Percentiles rank a stretch among this genome's conserved stretches.
Conservation (phyloP, 2,329 filamentous ascomycete species). For the Monosporascus ibericus region DNA sequence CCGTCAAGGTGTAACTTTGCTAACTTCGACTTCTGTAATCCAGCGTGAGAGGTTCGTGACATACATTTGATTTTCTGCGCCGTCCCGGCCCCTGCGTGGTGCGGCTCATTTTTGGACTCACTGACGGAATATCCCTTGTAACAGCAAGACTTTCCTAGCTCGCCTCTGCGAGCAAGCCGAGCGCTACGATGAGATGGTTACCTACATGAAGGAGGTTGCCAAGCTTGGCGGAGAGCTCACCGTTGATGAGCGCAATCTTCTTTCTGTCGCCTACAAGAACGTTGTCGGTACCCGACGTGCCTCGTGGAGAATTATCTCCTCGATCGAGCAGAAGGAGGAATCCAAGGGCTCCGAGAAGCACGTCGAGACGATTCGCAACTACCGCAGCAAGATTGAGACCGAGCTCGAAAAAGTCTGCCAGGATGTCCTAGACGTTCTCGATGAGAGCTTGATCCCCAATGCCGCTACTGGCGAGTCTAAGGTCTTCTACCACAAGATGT, state of each 20-base stretch:
- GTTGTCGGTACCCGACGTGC: conserved; percentile 96
- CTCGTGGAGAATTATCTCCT: conserved; percentile 98
- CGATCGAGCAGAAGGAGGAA: conserved; percentile 99
- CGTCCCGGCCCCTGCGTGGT: conserved; percentile 2
- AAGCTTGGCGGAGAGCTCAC: conserved; percentile 76
- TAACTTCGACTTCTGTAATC: conserved; percentile 24
- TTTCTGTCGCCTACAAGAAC: conserved; percentile 99
- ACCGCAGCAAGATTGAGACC: conserved; percentile 96
- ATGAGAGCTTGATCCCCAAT: conserved; percentile 89
- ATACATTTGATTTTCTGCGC: conserved; percentile 6
- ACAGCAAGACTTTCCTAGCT: conserved; percentile 98
- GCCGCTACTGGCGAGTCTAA: conserved; percentile 96
- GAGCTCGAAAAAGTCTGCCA: conserved; percentile 98
- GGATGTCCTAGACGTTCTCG: conserved; percentile 92
- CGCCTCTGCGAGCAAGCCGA: conserved; percentile 99
- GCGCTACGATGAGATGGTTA: conserved; percentile 99
- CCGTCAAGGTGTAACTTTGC: conserved; percentile 11
- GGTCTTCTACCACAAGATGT: conserved; percentile 99
- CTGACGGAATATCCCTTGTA: conserved; percentile 12
- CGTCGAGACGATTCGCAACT: conserved; percentile 87
- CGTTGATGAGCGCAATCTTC: conserved; percentile 97
- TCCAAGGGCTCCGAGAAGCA: conserved; percentile 97
- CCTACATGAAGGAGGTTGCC: conserved; percentile 99
- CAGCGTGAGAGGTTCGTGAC: conserved; percentile 64
- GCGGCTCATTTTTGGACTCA: conserved; percentile 8